phyloP scores from a whole-genome alignment of 2,329 filamentous ascomycete species.

The Paecilomyces formosus region DNA sequence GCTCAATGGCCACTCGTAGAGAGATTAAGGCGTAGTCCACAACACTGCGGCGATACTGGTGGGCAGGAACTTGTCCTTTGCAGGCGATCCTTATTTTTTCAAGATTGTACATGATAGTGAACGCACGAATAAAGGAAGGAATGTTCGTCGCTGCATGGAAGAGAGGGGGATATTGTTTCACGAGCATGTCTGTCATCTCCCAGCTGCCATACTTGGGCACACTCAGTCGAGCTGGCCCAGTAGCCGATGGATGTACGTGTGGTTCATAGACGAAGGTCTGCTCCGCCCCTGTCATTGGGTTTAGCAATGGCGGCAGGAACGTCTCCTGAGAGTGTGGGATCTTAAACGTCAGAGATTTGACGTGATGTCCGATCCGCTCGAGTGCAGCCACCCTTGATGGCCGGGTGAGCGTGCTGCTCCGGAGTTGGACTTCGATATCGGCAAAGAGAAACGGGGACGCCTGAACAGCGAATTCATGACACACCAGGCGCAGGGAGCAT shows the following conservation, averaged over 20 bases:
- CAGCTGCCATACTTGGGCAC: constrained; percentile 69
- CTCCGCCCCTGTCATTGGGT: constrained; percentile 69
- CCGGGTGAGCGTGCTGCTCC: constrained; percentile 65
- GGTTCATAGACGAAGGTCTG: constrained; percentile 76
- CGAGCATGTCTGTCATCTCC: constrained; percentile 72
- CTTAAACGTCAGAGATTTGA: constrained; percentile 70
- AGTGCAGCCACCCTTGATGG: constrained; percentile 66
- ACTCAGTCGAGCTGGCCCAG: constrained; percentile 49
- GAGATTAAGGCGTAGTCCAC: constrained; percentile 89
- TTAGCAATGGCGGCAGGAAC: constrained; percentile 76
- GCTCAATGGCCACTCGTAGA: constrained; percentile 73
- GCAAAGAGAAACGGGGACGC: constrained; percentile 34
- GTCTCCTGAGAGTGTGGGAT: constrained; percentile 71
- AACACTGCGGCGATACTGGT: constrained; percentile 66
- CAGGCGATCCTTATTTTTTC: constrained; percentile 69
- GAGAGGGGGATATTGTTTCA: constrained; percentile 78
- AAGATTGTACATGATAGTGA: constrained; percentile 62
- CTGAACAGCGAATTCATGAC: constrained; percentile 23
- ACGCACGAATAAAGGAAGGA: constrained; percentile 69
- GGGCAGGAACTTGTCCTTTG: constrained; percentile 60
- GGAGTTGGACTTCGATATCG: constrained; percentile 39
- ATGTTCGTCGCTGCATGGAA: constrained; percentile 89
- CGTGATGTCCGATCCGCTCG: constrained; percentile 67
- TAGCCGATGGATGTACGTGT: constrained; percentile 54
- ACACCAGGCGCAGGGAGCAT: constrained; percentile 26